Conservation (phyloP, 495 filamentous ascomycete species). For the Podospora pseudoanserina region DNA sequence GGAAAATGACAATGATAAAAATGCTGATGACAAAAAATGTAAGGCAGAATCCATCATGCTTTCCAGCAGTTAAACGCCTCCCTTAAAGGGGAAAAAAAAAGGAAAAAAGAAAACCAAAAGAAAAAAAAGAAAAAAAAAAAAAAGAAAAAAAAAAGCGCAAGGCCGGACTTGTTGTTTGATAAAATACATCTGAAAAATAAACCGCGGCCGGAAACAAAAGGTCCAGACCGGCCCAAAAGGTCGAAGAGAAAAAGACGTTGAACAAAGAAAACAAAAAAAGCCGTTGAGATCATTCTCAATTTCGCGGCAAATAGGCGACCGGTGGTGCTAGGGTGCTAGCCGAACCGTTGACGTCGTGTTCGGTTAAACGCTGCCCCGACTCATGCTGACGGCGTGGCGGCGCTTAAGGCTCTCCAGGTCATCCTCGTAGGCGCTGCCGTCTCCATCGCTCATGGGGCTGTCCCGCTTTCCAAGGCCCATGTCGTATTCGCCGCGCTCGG, state of each 20-base stretch:
- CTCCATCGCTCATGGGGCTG: conserved; percentile 39
- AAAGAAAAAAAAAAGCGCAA: background rate
- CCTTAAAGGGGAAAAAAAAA: background rate
- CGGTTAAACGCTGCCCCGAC: conserved; percentile 23
- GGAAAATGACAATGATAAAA: background rate
- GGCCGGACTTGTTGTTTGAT: background rate
- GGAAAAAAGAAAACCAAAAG: background rate
- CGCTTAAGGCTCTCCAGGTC: conserved; percentile 25
- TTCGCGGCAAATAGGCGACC: background rate
- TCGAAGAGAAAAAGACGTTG: background rate
- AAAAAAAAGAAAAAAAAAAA: background rate
- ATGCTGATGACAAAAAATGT: background rate
- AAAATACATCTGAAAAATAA: background rate
- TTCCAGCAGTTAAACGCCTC: background rate
- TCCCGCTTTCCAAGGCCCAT: conserved; percentile 13
- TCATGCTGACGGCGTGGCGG: conserved; percentile 21
- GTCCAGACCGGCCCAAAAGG: background rate
- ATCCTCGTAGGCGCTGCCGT: conserved; percentile 33
- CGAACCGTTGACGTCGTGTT: background rate
- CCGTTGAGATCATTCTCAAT: background rate
- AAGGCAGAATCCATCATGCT: background rate
- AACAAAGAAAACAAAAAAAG: background rate
- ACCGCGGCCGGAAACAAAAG: background rate
- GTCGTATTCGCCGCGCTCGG: conserved; percentile 31
- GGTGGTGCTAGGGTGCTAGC: background rate